Percentiles rank a stretch among this genome's conserved stretches.
These are phyloP conservation scores for Vigna hirtella DNA, from an alignment of 306 rosid genomes.

Conservation along the genomic window DNA sequence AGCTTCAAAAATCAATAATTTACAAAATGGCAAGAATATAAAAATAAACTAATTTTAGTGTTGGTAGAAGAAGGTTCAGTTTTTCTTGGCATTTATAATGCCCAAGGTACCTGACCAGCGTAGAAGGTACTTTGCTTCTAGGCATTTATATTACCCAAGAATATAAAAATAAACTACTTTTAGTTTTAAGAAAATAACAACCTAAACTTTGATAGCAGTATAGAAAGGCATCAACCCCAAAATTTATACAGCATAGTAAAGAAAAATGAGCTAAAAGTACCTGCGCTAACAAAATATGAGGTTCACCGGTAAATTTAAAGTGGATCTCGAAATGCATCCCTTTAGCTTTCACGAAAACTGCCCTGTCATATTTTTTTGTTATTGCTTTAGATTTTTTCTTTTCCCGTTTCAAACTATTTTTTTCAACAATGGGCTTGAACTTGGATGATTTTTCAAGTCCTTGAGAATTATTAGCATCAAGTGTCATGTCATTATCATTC, in stretches of 20 bases:
- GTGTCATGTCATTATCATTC: conserved; percentile 43
- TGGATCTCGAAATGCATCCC: conserved; percentile 76
- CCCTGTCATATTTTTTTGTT: conserved; percentile 55
- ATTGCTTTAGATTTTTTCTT: conserved; percentile 28
- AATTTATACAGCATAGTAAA: neutral
- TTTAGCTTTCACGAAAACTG: conserved; percentile 60
- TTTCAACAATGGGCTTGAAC: conserved; percentile 42
- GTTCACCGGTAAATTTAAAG: conserved; percentile 67
- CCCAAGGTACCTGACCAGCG: neutral
- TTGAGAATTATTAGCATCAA: conserved; percentile 44
- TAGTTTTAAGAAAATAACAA: neutral
- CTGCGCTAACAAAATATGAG: conserved; percentile 84
- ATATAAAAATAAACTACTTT: neutral
- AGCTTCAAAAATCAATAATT: neutral
- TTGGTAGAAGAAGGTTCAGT: neutral
- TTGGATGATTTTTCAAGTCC: conserved; percentile 30
- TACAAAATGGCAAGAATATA: neutral
- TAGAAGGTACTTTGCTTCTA: neutral
- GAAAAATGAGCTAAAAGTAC: conserved; percentile 49
- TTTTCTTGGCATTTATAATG: conserved; percentile 17
- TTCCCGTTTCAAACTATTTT: conserved; percentile 24
- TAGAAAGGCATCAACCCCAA: neutral
- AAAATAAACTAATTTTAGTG: neutral
- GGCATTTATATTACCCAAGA: conserved; percentile 10
- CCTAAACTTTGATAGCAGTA: neutral